Evolutionary conservation across 1,139 yeast genomes (phyloP).

Genomic region (Suhomyces chickasaworum): DNA sequence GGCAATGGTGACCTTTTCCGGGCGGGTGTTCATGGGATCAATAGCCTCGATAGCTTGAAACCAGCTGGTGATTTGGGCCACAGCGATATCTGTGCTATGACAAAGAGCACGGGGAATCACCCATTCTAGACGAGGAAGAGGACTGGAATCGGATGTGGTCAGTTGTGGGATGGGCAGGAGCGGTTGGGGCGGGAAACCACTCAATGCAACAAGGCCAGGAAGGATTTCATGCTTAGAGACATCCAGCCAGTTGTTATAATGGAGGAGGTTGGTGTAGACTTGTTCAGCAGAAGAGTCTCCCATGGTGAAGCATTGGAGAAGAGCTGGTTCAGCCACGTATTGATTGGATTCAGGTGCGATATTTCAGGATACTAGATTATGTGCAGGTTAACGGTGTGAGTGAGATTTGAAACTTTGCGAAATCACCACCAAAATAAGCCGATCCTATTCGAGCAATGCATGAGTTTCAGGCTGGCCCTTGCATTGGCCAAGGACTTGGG

Average conservation of each 20-base stretch:
- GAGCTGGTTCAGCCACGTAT: neutral
- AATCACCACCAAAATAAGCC: neutral
- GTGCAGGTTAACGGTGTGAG: no score
- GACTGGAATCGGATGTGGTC: no score
- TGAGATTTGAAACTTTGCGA: neutral
- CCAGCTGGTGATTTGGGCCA: slow-evolving; percentile 35
- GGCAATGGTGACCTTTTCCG: slow-evolving; percentile 52
- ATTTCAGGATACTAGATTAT: no score
- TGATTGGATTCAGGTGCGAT: neutral
- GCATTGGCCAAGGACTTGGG: neutral
- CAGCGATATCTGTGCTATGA: slow-evolving; percentile 18
- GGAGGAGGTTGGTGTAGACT: slow-evolving; percentile 48
- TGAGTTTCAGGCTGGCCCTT: neutral
- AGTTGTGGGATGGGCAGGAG: neutral
- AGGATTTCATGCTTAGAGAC: slow-evolving; percentile 29
- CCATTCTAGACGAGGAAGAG: slow-evolving; percentile 37
- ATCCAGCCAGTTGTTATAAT: slow-evolving; percentile 56
- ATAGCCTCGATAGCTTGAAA: slow-evolving; percentile 26
- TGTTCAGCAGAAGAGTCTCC: slow-evolving; percentile 20
- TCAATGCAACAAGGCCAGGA: slow-evolving; percentile 17
- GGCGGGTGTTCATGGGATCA: slow-evolving; percentile 21
- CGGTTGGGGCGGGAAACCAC: slow-evolving; percentile 40
- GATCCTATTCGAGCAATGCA: slow-evolving; percentile 1
- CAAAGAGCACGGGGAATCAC: slow-evolving; percentile 30
- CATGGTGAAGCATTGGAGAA: slow-evolving; percentile 1